Evolutionary conservation across 2,329 filamentous ascomycete genomes (phyloP).

Genomic region (Pseudogymnoascus sp.): DNA sequence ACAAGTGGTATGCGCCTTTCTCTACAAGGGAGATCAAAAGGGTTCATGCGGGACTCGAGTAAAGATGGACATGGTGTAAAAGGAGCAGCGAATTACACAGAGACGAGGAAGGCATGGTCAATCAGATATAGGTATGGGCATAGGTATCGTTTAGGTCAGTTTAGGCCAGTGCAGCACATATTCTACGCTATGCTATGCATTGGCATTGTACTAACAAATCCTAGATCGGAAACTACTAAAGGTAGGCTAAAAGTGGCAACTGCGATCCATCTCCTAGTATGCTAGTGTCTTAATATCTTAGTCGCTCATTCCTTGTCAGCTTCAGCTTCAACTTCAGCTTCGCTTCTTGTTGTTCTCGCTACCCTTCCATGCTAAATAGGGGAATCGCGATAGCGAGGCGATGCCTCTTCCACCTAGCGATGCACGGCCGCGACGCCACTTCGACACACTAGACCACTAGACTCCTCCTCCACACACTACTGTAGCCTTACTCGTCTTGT

Average conservation of each 20-base stretch:
- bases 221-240: background rate
- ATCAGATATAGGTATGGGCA: background rate
- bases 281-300: background rate
- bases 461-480: background rate
- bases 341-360: background rate
- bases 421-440: background rate
- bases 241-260: background rate
- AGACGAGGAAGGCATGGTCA: background rate
- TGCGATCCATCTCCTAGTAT: background rate
- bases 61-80: background rate
- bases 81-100: background rate
- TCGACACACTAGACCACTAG: background rate
- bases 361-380: background rate
- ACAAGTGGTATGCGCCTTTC: background rate
- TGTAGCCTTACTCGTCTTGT: background rate
- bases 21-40: background rate
- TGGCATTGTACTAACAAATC: background rate
- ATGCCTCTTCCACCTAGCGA: background rate
- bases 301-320: background rate
- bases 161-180: no score
- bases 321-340: background rate
- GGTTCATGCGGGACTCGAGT: background rate
- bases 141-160: no score
- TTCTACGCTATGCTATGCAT: background rate
- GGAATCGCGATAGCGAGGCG: background rate